Base-by-base conservation (phyloP, 495 filamentous ascomycete genomes). In the Penicillium bialowiezense region DNA sequence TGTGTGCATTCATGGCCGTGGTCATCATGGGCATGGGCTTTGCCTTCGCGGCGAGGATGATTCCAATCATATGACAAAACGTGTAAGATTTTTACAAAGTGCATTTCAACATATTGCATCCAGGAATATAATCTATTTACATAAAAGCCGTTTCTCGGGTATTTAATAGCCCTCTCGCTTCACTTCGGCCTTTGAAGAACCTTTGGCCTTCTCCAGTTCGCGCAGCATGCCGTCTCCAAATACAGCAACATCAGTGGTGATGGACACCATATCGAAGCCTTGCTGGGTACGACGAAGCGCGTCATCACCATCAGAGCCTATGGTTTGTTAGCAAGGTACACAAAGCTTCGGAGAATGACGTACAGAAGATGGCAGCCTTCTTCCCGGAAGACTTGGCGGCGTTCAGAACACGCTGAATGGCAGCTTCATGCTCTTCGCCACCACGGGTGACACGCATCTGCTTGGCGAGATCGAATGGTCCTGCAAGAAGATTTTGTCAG, bases 241-340 rank as follows among this genome's bases (percentile, higher is more conserved):
- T 3, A 79, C 69, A 13, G 75, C 77, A 43, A 77, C 74, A 70
- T 89, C 85, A 3, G 81, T 81, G 5, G 73, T 78, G 0, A 80
- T 75, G 51, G 76, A 84, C 34, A 91, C 75, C 87, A 93, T 90
- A 58, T 90, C 75, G 48, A 90, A 93, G 3, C 89, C 89, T 54
- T 76, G 75, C 15, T 88, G 76, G 0, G 77, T 80, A 56, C 80
- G 89, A 26, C 60, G 49, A 50, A 70, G 78, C 5, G 86, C 81
- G 59, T 90, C 82, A 52, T 79, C 75, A 0, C 83, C 86, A 38
- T 71, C 72, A 1, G 80, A 82, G 40, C 69, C 69, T 72, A 45
- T 2, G 24, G 18, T 24, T 5, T 1, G 5, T 48, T 41, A 55
- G 47, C 3, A 48, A 32, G 7, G 8, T 17, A n/a, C 21, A 19